Evolutionary conservation across 495 filamentous ascomycete genomes (phyloP).

Genomic region (Aspergillus taichungensis): DNA sequence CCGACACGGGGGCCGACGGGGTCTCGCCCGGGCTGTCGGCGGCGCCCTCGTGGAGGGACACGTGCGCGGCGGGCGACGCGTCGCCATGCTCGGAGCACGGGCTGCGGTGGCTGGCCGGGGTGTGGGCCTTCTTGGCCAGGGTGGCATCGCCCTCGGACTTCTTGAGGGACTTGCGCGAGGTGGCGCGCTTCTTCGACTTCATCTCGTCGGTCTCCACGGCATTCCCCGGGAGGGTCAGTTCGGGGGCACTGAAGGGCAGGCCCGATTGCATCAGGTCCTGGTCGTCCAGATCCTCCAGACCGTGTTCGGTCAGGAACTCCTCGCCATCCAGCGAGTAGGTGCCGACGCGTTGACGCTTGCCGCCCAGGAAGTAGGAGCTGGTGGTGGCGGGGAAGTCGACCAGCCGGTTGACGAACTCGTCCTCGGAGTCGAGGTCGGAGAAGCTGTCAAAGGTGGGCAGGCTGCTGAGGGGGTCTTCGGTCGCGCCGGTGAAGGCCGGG

Average conservation of each 20-base stretch:
- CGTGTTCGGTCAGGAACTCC: conserved; percentile 63
- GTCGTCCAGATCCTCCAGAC: conserved; percentile 70
- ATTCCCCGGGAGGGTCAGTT: conserved; percentile 20
- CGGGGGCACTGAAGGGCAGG: conserved; percentile 29
- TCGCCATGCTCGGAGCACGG: background rate
- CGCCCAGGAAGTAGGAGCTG: conserved; percentile 55
- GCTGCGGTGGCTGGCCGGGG: conserved; percentile 8
- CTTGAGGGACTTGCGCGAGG: conserved; percentile 39
- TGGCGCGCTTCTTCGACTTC: conserved; percentile 53
- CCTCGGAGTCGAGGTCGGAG: conserved; percentile 87
- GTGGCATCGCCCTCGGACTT: conserved; percentile 24
- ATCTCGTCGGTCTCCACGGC: conserved; percentile 31
- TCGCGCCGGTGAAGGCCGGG: conserved; percentile 38
- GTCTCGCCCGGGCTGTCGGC: conserved; percentile 19
- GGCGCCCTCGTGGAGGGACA: conserved; percentile 10
- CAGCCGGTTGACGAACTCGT: conserved; percentile 73
- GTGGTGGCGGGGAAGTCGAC: conserved; percentile 55
- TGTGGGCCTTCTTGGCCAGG: conserved; percentile 21
- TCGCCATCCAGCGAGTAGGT: conserved; percentile 64
- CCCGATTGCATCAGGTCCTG: conserved; percentile 47
- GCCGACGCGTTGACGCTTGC: conserved; percentile 69
- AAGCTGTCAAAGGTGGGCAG: conserved; percentile 74
- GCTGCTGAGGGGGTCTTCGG: conserved; percentile 46
- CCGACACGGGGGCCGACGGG: conserved; percentile 47
- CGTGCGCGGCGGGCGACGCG: conserved; percentile 6